These are phyloP conservation scores for Arthrobotrys sinensis DNA, from an alignment of 2,329 filamentous ascomycete genomes.

Conservation along the genomic window DNA sequence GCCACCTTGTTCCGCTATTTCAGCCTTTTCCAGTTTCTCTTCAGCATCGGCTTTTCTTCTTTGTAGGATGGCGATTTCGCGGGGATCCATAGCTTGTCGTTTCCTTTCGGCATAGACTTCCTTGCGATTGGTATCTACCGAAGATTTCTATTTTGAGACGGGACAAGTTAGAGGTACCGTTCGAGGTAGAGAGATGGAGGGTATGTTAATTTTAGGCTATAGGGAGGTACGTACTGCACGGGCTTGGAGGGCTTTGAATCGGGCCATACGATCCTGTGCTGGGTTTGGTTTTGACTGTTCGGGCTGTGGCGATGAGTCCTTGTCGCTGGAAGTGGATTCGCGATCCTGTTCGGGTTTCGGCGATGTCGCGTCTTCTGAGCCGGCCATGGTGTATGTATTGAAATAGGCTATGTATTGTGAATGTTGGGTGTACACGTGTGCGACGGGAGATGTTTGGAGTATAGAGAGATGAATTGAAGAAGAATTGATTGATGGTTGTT, in stretches of 20 bases:
- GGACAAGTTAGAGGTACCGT: conserved; percentile 40
- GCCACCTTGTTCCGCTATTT: conserved; percentile 85
- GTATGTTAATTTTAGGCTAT: conserved; percentile 33
- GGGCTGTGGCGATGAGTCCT: conserved; percentile 52
- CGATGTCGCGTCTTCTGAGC: conserved; percentile 52
- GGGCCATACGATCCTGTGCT: conserved; percentile 79
- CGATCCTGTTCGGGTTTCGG: conserved; percentile 54
- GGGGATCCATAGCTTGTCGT: conserved; percentile 82
- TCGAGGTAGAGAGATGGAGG: conserved; percentile 29
- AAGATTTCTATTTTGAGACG: conserved; percentile 72
- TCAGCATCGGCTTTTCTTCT: conserved; percentile 89
- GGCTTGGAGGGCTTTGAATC: conserved; percentile 89
- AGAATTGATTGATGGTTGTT: background rate
- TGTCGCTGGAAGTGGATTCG: conserved; percentile 47
- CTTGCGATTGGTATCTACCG: conserved; percentile 81
- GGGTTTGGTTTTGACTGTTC: conserved; percentile 43
- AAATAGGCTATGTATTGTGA: background rate
- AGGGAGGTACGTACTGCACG: conserved; percentile 73
- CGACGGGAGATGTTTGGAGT: conserved; percentile 37
- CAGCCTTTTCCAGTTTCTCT: conserved; percentile 93
- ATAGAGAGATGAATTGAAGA: conserved; percentile 6
- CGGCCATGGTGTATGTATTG: conserved; percentile 47
- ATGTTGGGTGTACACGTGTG: background rate
- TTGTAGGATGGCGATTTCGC: conserved; percentile 81
- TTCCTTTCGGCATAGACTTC: conserved; percentile 88